These are phyloP conservation scores for Polysphondylium violaceum DNA, from an alignment of 78 protist species.

Conservation along the genomic window DNA sequence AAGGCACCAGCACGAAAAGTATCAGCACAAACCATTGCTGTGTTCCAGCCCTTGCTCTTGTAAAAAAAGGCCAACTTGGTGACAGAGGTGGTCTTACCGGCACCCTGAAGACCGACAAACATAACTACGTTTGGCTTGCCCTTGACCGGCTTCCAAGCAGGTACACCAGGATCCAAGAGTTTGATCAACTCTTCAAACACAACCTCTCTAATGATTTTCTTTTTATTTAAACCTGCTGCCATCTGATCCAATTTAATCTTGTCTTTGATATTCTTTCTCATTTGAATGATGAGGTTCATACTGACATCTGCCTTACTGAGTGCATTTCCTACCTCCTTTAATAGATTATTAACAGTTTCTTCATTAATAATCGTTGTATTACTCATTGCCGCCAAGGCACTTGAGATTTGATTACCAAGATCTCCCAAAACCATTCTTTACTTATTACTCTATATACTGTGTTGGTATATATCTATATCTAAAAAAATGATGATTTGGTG, in stretches of 20 bases:
- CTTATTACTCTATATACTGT: not conserved
- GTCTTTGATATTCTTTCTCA: constrained; percentile 85
- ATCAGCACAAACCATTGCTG: constrained; percentile 98
- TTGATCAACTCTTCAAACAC: constrained; percentile 92
- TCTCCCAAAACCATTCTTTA: constrained; percentile 94
- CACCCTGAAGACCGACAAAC: constrained; percentile 99
- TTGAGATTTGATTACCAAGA: constrained; percentile 88
- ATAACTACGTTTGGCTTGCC: constrained; percentile 96
- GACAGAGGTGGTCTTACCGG: constrained; percentile 86
- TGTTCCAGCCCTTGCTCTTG: constrained; percentile 94
- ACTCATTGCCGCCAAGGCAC: constrained; percentile 89
- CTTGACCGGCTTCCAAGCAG: constrained; percentile 92
- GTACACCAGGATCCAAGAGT: constrained; percentile 94
- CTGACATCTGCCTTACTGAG: constrained; percentile 94
- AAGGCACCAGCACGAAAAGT: constrained; percentile 99
- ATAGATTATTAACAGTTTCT: constrained; percentile 81
- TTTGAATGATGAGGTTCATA: constrained; percentile 81
- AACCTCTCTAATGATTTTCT: constrained; percentile 85
- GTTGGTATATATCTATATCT: not conserved
- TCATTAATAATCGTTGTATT: constrained; percentile 86
- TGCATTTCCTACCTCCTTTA: constrained; percentile 92
- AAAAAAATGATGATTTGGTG: not conserved
- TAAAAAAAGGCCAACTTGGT: constrained; percentile 95
- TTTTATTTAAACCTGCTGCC: constrained; percentile 92
- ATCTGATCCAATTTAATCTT: constrained; percentile 83